Percentiles rank a stretch among this genome's conserved stretches.
Evolutionary conservation across 768 basidiomycete genomes (phyloP).

Genomic region (Sistotremastrum suecicum): DNA sequence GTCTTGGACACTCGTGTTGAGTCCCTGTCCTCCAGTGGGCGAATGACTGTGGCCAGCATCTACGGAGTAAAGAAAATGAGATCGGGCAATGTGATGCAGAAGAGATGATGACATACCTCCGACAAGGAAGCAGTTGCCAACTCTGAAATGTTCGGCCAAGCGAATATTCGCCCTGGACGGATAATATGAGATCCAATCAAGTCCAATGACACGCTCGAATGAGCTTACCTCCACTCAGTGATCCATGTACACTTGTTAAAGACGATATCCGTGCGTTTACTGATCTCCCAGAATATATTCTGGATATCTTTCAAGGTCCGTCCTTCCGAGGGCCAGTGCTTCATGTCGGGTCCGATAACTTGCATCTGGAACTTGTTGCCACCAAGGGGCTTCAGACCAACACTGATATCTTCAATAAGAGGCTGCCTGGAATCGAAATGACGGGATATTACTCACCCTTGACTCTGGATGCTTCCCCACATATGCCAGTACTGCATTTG

Average conservation of each 20-base stretch:
- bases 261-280: slow-evolving; percentile 16
- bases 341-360: slow-evolving; percentile 5
- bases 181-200: not conserved
- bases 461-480: slow-evolving; percentile 26
- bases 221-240: slow-evolving; percentile 17
- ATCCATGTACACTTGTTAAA: slow-evolving; percentile 16
- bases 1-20: slow-evolving; percentile 26
- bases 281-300: slow-evolving; percentile 6
- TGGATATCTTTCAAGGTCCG: slow-evolving; percentile 3
- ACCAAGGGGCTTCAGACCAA: not conserved
- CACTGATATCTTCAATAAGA: not conserved
- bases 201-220: slow-evolving; percentile 5
- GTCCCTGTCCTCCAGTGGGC: slow-evolving; percentile 29
- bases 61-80: slow-evolving; percentile 9
- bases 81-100: too few relatives aligned
- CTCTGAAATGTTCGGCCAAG: slow-evolving; percentile 28
- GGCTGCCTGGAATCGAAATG: too few relatives aligned
- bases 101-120: slow-evolving; percentile 23
- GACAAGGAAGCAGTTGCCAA: slow-evolving; percentile 31
- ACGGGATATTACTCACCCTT: slow-evolving; percentile 16
- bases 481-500: slow-evolving; percentile 30
- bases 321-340: not conserved
- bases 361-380: slow-evolving; percentile 8
- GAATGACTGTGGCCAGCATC: slow-evolving; percentile 37
- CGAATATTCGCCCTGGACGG: slow-evolving; percentile 28